Evolutionary conservation across 1,284 basidiomycete species (phyloP).

Genomic region (Puccinia horiana): DNA sequence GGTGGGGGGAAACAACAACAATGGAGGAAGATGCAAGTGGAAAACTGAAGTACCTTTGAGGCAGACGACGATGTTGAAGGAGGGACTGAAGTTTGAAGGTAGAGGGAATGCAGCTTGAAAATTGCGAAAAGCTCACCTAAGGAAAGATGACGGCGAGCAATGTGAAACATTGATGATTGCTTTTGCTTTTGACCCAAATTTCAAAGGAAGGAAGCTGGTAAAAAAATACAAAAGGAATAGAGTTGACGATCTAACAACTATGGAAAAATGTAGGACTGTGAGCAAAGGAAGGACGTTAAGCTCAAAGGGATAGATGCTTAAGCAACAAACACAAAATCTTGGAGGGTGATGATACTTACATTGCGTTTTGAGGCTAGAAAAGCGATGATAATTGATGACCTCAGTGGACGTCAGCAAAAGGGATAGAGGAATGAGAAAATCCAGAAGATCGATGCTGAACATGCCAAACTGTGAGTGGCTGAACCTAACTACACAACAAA

Average conservation of each 20-base stretch:
- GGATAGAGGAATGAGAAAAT: background rate
- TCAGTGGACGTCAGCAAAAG: background rate
- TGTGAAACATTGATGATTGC: background rate
- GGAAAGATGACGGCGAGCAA: background rate
- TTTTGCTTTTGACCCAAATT: background rate
- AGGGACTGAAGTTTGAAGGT: background rate
- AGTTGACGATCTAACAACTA: background rate
- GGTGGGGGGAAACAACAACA: no score
- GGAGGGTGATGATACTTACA: background rate
- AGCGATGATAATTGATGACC: background rate
- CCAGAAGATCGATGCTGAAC: no score
- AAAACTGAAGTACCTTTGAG: background rate
- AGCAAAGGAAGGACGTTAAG: background rate
- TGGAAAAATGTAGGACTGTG: background rate
- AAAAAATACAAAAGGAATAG: background rate
- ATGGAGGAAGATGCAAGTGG: no score
- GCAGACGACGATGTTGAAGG: background rate
- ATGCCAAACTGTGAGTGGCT: background rate
- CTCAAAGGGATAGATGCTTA: no score
- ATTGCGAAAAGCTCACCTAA: background rate
- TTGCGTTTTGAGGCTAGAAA: background rate
- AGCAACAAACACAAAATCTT: background rate
- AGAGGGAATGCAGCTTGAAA: background rate
- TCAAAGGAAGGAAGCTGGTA: background rate
- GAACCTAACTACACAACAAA: background rate